Evolutionary conservation across 2,329 filamentous ascomycete species (phyloP), one percentile per base, ranked within the genome.

Genomic region (Emergomyces africanus): DNA sequence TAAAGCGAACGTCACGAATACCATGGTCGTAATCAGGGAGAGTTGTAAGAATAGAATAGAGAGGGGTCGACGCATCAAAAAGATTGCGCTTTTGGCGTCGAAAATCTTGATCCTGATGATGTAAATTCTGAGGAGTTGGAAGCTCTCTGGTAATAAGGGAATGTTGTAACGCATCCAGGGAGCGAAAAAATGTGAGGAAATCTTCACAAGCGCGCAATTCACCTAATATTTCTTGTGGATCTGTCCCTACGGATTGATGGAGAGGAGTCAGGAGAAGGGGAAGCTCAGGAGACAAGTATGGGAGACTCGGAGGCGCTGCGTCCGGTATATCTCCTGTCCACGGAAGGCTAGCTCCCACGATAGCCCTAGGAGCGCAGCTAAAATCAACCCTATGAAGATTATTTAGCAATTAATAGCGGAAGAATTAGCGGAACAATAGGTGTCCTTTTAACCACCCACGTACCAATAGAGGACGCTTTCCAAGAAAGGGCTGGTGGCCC

Each of bases 391-490:
- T 70, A 56, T 25, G 35, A 44, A 44, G 23, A 55, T 44, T 55
- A 33, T 42, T 55, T 8, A 55, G 54, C 23, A 14, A 55, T 15
- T 15, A 41, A 35, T 18, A 8, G 35, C 33, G n/a, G 14, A 54
- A 33, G 5, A 53, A n/a, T 12, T 20, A 1, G 14, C n/a, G 5
- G 35, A 35, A 1, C 20, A 14, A 44, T 15, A 41, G 2, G 14
- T 37, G 18, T 3, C 8, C 9, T 33, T 25, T n/a, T 44, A 28
- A 44, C 14, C 14, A 15, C 12, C 37, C 49, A 55, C 56, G 42
- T 66, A 70, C 69, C 69, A 70, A 60, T 70, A 70, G 42, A 70
- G 59, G n/a, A 70, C 65, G 54, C 66, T 69, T 62, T 69, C 67
- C 51, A 70, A 50, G 53, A 70, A 70, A 30, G 62, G 63, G 41